A percentile compares a stretch with the other conserved stretches of the same genome.
Evolutionary conservation across 805 yeast genomes (phyloP).

Genomic region (Pichia cabralensis): DNA sequence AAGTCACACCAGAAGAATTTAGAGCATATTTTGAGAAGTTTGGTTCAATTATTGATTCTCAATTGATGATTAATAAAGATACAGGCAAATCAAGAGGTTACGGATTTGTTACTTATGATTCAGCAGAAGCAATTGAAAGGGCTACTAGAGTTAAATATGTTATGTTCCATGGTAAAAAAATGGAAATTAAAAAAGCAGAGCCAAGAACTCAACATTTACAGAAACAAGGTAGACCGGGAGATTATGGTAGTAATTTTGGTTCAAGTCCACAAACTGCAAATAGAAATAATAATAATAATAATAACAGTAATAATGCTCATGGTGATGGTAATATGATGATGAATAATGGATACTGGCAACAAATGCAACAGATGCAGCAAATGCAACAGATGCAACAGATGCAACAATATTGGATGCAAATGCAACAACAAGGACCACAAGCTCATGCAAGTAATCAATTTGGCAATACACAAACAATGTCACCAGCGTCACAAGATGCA

Average conservation of each 20-base stretch:
- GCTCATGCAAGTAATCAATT: conserved; percentile 5
- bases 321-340: conserved; percentile 19
- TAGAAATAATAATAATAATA: conserved; percentile 16
- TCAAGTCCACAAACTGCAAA: conserved; percentile 1
- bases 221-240: conserved; percentile 4
- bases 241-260: conserved; percentile 1
- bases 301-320: conserved; percentile 1
- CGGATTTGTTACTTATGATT: conserved; percentile 92
- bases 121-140: conserved; percentile 87
- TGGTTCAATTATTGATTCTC: conserved; percentile 91
- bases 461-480: conserved; percentile 1
- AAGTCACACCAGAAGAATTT: conserved; percentile 86
- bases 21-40: conserved; percentile 76
- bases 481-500: conserved; percentile 9
- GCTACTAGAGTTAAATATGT: conserved; percentile 76
- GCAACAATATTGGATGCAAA: conserved; percentile 17
- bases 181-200: conserved; percentile 79
- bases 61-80: conserved; percentile 93
- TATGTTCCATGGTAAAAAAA: conserved; percentile 74
- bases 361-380: conserved; percentile 45
- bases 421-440: conserved; percentile 8
- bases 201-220: conserved; percentile 57
- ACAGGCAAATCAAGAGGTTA: conserved; percentile 96
- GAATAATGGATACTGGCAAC: conserved; percentile 44
- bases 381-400: conserved; percentile 26